Evolutionary conservation across 2,329 filamentous ascomycete species (phyloP), one percentile per base, ranked within the genome.

Genomic region (Zymoseptoria pseudotritici): DNA sequence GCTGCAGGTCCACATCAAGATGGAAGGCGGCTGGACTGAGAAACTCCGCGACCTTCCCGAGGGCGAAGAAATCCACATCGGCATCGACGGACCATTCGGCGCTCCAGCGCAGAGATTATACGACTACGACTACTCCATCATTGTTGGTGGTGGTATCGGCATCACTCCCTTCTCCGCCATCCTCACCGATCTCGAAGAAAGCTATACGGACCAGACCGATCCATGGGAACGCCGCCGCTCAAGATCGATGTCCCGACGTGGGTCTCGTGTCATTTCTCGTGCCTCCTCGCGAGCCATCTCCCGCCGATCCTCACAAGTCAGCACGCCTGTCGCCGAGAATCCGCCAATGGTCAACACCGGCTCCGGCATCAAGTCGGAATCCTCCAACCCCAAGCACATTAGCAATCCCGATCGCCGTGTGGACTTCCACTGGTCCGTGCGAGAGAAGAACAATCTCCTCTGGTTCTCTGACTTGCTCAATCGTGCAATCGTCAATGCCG

Each of bases 391-490:
- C 54, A 7, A 29, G 9, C 10, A 31, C 46, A 42, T 54, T 54
- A 19, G 55, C 51, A 56, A 59, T 36, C 56, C 63, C 50, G 42
- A 58, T 42, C 21, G 82, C 36, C 77, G 81, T 3, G 78, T 83
- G 1, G 82, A 85, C 65, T 84, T 85, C 60, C 82, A 85, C 70
- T 85, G 83, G 82, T 82, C 82, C 63, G 82, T 84, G 0, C 80
- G 82, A 21, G 81, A 84, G 53, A 76, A 78, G 58, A 83, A 83
- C 69, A 77, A 81, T 55, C 75, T 85, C 0, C 74, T 81, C 2
- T 84, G 82, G 82, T 80, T 85, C 56, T 82, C 82, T 0, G 78
- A 82, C 63, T 77, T 84, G 0, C 75, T 84, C 4, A 84, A 84
- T 65, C 70, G 75, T 11, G 77, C 80, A 2, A 74, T 73, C 67